Percentiles rank a stretch among this genome's conserved stretches.
These are phyloP conservation scores for Calamus simplicifolius DNA, from an alignment of 176 grass and related monocot genomes.

Conservation along the genomic window DNA sequence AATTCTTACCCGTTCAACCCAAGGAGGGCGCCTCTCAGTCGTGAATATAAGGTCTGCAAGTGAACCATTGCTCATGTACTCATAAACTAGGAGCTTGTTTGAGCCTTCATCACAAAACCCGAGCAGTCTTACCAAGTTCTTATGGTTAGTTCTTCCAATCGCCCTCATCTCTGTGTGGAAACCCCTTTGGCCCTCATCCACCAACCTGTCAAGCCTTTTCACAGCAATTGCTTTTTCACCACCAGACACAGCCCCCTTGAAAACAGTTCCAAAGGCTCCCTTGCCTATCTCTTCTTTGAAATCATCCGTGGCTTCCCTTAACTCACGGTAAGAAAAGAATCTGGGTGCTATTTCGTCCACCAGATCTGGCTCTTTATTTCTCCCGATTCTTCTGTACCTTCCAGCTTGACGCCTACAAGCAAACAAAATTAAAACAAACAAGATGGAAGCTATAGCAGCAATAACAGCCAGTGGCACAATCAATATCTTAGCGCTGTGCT, in stretches of 20 bases:
- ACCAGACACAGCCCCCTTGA: conserved; percentile 13
- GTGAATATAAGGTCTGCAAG: conserved; percentile 41
- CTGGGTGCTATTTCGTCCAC: not conserved
- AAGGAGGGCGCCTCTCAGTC: conserved; percentile 6
- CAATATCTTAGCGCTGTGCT: no score
- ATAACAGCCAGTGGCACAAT: no score
- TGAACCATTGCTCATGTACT: conserved; percentile 51
- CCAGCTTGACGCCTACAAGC: no score
- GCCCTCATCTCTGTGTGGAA: conserved; percentile 34
- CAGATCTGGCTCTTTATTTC: conserved; percentile 1
- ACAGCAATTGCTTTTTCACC: conserved; percentile 26
- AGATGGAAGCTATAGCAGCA: no score
- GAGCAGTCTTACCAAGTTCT: conserved; percentile 38
- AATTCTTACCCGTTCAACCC: conserved; percentile 25
- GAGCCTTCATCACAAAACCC: conserved; percentile 42
- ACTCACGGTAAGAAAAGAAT: conserved; percentile 22
- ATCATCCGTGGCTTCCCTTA: conserved; percentile 13
- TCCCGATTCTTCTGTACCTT: no score
- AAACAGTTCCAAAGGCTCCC: conserved; percentile 31
- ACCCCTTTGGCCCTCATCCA: conserved; percentile 24
- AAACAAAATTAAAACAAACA: no score
- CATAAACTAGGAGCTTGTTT: conserved; percentile 37
- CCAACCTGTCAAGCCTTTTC: conserved; percentile 45
- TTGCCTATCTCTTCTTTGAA: conserved; percentile 29
- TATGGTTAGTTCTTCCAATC: conserved; percentile 41